phyloP scores from a whole-genome alignment of 352 stramenopile species.

The Thraustochytrium sp. region DNA sequence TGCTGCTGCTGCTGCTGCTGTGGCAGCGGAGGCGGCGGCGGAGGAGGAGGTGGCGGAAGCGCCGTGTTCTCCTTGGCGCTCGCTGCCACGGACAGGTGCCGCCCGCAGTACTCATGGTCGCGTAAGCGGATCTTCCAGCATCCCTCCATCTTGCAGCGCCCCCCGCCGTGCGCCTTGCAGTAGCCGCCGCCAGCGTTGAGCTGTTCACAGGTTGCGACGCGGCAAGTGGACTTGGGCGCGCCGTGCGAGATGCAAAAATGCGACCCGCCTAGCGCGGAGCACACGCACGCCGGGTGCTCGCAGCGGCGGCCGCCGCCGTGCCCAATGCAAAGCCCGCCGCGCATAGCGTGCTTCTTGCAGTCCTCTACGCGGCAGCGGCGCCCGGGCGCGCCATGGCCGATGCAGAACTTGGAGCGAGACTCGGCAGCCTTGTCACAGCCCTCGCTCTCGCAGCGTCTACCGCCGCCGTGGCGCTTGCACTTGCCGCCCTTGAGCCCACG shows the following conservation, averaged over 20 bases:
- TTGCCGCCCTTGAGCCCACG: constrained; percentile 49
- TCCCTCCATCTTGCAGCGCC: constrained; percentile 9
- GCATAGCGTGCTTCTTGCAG: constrained; percentile 22
- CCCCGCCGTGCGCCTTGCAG: background rate
- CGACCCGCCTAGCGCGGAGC: constrained; percentile 69
- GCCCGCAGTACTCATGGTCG: background rate
- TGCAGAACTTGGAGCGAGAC: constrained; percentile 68
- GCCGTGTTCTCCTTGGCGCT: too few relatives aligned
- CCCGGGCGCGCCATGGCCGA: constrained; percentile 66
- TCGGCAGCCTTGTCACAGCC: constrained; percentile 70
- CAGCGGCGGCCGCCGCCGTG: constrained; percentile 73
- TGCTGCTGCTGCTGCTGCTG: too few relatives aligned
- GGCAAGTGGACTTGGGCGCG: constrained; percentile 32
- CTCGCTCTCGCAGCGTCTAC: constrained; percentile 61
- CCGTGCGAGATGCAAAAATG: constrained; percentile 73
- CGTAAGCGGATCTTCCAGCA: constrained; percentile 1
- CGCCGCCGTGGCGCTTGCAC: constrained; percentile 76
- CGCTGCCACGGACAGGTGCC: background rate
- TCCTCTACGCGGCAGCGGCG: constrained; percentile 56
- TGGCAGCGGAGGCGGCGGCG: too few relatives aligned
- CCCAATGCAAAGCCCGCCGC: constrained; percentile 66
- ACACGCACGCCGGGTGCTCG: constrained; percentile 61
- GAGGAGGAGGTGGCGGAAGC: too few relatives aligned
- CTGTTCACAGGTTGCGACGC: background rate
- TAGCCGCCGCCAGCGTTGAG: constrained; percentile 22